Evolutionary conservation across 805 yeast species (phyloP).

Genomic region (Candida tibetensis): DNA sequence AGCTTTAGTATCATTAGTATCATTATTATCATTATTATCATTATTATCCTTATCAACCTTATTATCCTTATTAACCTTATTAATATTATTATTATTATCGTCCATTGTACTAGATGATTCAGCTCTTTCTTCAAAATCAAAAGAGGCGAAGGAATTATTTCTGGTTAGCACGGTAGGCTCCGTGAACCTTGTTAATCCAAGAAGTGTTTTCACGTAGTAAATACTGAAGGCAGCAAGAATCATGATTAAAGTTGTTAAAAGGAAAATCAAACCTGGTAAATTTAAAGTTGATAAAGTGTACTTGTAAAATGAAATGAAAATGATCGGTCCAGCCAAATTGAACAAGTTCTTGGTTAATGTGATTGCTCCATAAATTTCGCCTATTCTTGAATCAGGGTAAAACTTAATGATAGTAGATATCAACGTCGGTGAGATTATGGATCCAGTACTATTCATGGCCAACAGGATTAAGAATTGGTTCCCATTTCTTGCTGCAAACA

Average conservation of each 20-base stretch:
- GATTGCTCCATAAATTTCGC: constrained; percentile 72
- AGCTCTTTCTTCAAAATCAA: too few species aligned
- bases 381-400: constrained; percentile 55
- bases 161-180: constrained; percentile 9
- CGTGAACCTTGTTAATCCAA: constrained; percentile 13
- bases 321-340: constrained; percentile 48
- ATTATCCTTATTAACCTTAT: too few species aligned
- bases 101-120: too few species aligned
- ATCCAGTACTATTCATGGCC: constrained; percentile 45
- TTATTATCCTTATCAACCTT: too few species aligned
- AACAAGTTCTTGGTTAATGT: constrained; percentile 55
- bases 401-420: constrained; percentile 62
- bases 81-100: too few species aligned
- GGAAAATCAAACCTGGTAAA: constrained; percentile 29
- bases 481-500: background rate
- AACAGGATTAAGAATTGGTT: constrained; percentile 28
- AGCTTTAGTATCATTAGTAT: too few species aligned
- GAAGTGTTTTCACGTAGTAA: constrained; percentile 16
- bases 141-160: constrained; percentile 13
- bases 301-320: constrained; percentile 47
- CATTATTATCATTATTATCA: too few species aligned
- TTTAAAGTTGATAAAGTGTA: constrained; percentile 23
- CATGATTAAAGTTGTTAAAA: constrained; percentile 15
- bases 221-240: constrained; percentile 10
- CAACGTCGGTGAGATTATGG: constrained; percentile 54